A percentile compares a stretch with the other conserved stretches of the same genome.
Evolutionary conservation across 345 rosid species (phyloP).

Genomic region (Pistacia vera): DNA sequence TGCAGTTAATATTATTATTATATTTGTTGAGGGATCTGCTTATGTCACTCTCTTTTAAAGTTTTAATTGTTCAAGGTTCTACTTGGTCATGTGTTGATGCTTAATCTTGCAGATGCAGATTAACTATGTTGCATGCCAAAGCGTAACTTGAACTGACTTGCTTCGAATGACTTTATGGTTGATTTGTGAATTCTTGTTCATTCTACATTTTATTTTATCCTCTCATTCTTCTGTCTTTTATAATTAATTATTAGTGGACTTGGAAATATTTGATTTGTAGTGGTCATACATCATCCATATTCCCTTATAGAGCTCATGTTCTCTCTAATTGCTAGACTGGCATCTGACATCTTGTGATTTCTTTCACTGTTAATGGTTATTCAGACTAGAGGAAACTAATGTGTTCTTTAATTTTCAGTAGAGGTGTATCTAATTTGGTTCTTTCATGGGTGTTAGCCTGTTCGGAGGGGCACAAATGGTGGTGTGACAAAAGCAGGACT

Average conservation of each 20-base stretch:
- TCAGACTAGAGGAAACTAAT: slow-evolving; percentile 1
- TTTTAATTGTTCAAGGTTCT: not conserved
- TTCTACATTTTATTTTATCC: not conserved
- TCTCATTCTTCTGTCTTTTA: not conserved
- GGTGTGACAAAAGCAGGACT: slow-evolving; percentile 86
- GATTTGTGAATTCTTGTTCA: not conserved
- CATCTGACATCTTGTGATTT: not conserved
- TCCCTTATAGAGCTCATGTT: not conserved
- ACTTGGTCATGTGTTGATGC: not conserved
- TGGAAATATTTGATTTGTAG: not conserved
- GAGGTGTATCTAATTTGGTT: slow-evolving; percentile 21
- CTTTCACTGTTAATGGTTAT: not conserved
- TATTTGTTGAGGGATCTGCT: not conserved
- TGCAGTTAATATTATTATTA: not conserved
- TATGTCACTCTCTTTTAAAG: not conserved
- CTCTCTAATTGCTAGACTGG: not conserved
- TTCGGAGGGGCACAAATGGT: slow-evolving; percentile 91
- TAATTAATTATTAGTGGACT: not conserved
- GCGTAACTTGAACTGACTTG: not conserved
- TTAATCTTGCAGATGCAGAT: not conserved
- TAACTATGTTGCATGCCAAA: slow-evolving; percentile 4
- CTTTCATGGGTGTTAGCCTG: slow-evolving; percentile 56
- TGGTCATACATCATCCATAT: not conserved
- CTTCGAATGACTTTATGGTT: not conserved
- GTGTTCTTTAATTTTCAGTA: not conserved